Evolutionary conservation across 2,329 filamentous ascomycete species (phyloP), one percentile per base, ranked within the genome.

Genomic region (Neofusicoccum parvum): DNA sequence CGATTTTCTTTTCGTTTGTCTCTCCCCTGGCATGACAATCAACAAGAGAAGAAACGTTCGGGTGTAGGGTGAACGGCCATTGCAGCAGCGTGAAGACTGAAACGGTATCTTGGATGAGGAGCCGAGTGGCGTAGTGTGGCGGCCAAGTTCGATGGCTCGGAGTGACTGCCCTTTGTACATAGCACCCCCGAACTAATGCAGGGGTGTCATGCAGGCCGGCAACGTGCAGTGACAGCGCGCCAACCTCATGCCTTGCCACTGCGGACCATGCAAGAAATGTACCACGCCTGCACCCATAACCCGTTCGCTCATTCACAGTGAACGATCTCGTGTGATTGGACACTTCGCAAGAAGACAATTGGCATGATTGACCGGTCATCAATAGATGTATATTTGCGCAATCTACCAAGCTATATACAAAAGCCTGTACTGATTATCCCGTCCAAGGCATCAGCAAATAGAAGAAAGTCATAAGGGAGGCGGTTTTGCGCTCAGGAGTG

Each of bases 321-420:
- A 2, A 27, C 27, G 5, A 5, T 5, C 27, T 2, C 27, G 27
- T 27, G 27, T 27, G 27, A 5, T 27, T 27, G 27, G 27, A 5
- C 27, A 5, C 27, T 27, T 5, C 5, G 27, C 27, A 5, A 5
- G 27, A 27, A 5, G 27, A 27, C 27, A 27, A 3, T 27, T 27
- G 2, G 27, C 27, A 39, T 5, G 27, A 17, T 15, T 58, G 53
- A 58, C 53, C 53, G 53, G 53, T 58, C 53, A 27, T 56, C 37
- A 58, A 45, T 7, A 32, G 2, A 11, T 58, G 23, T 58, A 34
- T 5, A 12, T 45, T 58, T 58, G 39, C 53, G 39, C 37, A 58
- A 58, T 58, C 53, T 58, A 58, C 39, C 53, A 45, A 43, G 23
- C 53, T 45, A 58, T 58, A 58, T 58, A 58, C 53, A 58, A 58